A percentile compares a stretch with the other conserved stretches of the same genome.
phyloP scores from a whole-genome alignment of 176 grass and related monocot genomes.

The Alopecurus myosuroides region DNA sequence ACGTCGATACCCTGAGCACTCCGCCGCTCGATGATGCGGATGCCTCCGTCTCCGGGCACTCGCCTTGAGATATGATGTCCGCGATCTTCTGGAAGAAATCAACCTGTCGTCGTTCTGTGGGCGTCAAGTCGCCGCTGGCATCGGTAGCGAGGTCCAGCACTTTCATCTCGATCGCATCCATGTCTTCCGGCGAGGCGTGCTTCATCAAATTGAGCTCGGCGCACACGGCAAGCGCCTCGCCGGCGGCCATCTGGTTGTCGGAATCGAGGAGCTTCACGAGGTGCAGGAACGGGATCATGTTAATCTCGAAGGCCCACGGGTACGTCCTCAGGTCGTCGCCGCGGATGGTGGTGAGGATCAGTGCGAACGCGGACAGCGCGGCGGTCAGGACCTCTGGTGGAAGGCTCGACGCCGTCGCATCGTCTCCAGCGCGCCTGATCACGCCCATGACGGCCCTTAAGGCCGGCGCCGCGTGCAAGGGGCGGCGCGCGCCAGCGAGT shows the following conservation, averaged over 20 bases:
- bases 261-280: neutral
- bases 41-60: neutral
- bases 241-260: conserved; percentile 15
- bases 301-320: neutral
- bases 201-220: conserved; percentile 13
- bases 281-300: neutral
- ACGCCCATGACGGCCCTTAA: neutral
- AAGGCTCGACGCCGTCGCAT: neutral
- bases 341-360: conserved; percentile 7
- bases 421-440: neutral
- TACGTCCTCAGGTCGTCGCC: neutral
- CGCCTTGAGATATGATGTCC: neutral
- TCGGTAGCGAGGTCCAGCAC: neutral
- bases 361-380: neutral
- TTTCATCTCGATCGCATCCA: neutral
- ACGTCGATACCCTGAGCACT: neutral
- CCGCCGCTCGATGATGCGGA: neutral
- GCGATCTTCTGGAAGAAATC: conserved; percentile 22
- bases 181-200: conserved; percentile 1
- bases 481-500: neutral
- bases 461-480: neutral
- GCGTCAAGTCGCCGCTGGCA: neutral
- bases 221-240: conserved; percentile 17
- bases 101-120: neutral
- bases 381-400: neutral